Evolutionary conservation across 1,139 yeast species (phyloP).

Genomic region (Magnusiomyces magnusii): DNA sequence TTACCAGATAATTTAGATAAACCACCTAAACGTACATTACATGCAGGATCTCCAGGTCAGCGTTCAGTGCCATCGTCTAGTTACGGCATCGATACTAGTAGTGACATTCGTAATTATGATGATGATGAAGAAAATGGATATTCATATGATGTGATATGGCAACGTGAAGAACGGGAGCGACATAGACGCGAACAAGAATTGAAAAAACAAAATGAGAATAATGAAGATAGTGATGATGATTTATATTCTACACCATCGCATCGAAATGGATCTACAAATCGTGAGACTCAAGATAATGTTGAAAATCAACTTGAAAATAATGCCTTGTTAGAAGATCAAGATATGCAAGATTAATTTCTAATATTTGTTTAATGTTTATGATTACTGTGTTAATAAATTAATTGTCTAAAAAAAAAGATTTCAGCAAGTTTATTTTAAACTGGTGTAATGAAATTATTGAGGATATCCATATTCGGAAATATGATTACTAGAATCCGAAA

Average conservation of each 20-base stretch:
- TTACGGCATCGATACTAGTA: background rate
- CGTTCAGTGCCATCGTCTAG: background rate
- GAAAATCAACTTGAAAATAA: background rate
- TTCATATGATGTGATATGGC: background rate
- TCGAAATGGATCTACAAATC: background rate
- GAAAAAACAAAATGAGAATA: background rate
- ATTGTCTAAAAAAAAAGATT: background rate
- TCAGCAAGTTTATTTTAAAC: background rate
- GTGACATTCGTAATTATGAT: slow-evolving; percentile 13
- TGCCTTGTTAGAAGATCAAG: background rate
- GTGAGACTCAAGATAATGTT: background rate
- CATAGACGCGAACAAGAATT: background rate
- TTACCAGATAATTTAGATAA: background rate
- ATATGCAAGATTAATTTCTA: background rate
- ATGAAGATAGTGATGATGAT: slow-evolving; percentile 15
- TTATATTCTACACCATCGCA: background rate
- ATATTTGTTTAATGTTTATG: too few species aligned
- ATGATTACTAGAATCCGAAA: slow-evolving; percentile 74
- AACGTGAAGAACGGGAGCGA: background rate
- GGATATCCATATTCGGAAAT: slow-evolving; percentile 28
- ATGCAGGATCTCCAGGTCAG: background rate
- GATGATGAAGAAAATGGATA: background rate
- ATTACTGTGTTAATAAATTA: too few species aligned
- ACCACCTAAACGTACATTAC: background rate
- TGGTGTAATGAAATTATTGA: background rate